phyloP scores from a whole-genome alignment of 768 basidiomycete genomes.

The Mrakia gelida region DNA sequence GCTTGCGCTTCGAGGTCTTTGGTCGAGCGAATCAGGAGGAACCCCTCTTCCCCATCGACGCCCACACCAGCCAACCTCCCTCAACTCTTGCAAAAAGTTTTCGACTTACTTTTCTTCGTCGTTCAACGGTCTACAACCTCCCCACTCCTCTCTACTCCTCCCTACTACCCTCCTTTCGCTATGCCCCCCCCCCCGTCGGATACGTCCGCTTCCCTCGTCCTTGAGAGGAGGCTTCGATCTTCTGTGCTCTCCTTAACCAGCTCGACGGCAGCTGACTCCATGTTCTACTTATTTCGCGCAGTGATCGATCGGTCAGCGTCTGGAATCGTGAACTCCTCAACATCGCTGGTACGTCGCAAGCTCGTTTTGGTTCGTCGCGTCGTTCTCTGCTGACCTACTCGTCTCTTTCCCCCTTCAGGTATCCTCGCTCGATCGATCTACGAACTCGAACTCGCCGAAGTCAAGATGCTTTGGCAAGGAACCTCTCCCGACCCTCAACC shows the following conservation, averaged over 20 bases:
- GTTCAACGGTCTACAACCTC: too few species aligned
- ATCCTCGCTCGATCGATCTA: slow-evolving; percentile 80
- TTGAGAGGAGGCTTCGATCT: not conserved
- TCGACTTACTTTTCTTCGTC: too few species aligned
- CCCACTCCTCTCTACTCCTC: too few species aligned
- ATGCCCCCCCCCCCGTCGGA: too few species aligned
- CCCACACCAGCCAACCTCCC: too few species aligned
- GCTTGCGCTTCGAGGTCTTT: too few species aligned
- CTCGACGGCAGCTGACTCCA: not conserved
- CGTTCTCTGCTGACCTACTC: not conserved
- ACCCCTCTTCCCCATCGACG: too few species aligned
- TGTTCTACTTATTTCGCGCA: not conserved
- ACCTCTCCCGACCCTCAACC: not conserved
- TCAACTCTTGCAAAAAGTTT: too few species aligned
- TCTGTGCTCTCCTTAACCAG: not conserved
- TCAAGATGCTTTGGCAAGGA: slow-evolving; percentile 26
- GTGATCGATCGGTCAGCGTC: slow-evolving; percentile 60
- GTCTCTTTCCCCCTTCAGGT: slow-evolving; percentile 44
- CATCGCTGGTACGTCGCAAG: not conserved
- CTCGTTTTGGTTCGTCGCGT: not conserved
- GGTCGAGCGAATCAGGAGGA: too few species aligned
- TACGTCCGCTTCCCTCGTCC: too few species aligned
- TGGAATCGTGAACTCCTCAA: slow-evolving; percentile 89
- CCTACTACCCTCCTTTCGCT: too few species aligned
- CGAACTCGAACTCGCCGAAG: slow-evolving; percentile 66